A percentile compares a stretch with the other conserved stretches of the same genome.
These are phyloP conservation scores for Spiraea crenata DNA, from an alignment of 331 rosid genomes.

Conservation along the genomic window DNA sequence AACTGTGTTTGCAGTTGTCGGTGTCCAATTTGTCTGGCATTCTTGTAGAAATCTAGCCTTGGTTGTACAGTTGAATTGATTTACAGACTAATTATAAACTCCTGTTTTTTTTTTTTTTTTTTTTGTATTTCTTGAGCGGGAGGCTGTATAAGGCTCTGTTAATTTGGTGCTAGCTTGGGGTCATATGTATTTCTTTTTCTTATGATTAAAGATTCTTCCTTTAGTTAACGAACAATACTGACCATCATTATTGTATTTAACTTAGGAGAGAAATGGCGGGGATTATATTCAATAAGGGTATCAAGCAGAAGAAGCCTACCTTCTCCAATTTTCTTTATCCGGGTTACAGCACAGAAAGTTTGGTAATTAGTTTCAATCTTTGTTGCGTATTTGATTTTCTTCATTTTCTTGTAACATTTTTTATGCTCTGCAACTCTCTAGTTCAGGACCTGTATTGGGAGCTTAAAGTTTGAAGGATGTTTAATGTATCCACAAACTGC, in stretches of 20 bases:
- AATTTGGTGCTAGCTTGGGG: too few relatives aligned
- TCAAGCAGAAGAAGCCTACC: not conserved
- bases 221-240: too few relatives aligned
- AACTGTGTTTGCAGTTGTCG: too few relatives aligned
- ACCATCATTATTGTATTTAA: not conserved
- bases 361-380: slow-evolving; percentile 7
- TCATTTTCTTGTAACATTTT: not conserved
- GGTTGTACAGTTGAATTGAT: too few relatives aligned
- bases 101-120: too few relatives aligned
- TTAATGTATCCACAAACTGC: not conserved
- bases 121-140: too few relatives aligned
- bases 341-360: not conserved
- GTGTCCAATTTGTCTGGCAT: too few relatives aligned
- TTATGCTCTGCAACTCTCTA: not conserved
- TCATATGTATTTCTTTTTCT: not conserved
- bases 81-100: too few relatives aligned
- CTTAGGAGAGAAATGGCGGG: not conserved
- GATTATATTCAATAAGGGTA: not conserved
- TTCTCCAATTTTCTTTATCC: slow-evolving; percentile 1
- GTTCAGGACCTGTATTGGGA: not conserved
- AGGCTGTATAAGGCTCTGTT: too few relatives aligned
- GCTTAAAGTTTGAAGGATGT: not conserved
- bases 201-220: not conserved
- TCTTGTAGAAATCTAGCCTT: too few relatives aligned
- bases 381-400: not conserved